These are phyloP conservation scores for Pichia pseudocactophila DNA, from an alignment of 805 yeast species.

Conservation along the genomic window DNA sequence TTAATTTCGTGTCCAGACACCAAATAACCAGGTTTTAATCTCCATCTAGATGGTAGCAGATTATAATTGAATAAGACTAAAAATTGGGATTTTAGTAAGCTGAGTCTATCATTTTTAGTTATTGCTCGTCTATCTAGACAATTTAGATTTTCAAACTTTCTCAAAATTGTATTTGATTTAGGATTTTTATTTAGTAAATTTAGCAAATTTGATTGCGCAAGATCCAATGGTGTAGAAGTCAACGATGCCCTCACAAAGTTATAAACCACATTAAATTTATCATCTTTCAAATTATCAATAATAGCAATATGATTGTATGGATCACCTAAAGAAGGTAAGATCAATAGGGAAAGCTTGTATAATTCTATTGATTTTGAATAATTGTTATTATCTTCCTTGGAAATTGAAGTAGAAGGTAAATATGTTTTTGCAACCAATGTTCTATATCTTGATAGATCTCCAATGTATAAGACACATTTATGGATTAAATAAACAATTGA, in stretches of 20 bases:
- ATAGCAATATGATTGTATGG: slow-evolving; percentile 55
- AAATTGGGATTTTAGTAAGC: slow-evolving; percentile 26
- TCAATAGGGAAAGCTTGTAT: slow-evolving; percentile 43
- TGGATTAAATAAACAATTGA: slow-evolving; percentile 36
- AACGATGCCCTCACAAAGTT: slow-evolving; percentile 49
- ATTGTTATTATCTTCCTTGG: slow-evolving; percentile 32
- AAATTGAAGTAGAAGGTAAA: slow-evolving; percentile 24
- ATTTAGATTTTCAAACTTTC: slow-evolving; percentile 22
- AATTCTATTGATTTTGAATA: slow-evolving; percentile 37
- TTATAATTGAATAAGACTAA: slow-evolving; percentile 28
- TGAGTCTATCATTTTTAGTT: slow-evolving; percentile 28
- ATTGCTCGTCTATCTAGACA: slow-evolving; percentile 19
- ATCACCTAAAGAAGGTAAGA: slow-evolving; percentile 63
- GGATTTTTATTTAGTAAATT: slow-evolving; percentile 29
- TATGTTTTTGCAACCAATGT: slow-evolving; percentile 39
- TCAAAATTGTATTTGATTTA: slow-evolving; percentile 22
- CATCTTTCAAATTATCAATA: slow-evolving; percentile 40
- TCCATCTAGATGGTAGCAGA: slow-evolving; percentile 35
- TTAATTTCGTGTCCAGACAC: slow-evolving; percentile 25
- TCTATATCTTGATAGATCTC: slow-evolving; percentile 51
- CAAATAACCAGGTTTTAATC: slow-evolving; percentile 20
- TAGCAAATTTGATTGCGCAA: slow-evolving; percentile 41
- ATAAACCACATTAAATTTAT: slow-evolving; percentile 38
- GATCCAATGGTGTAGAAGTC: slow-evolving; percentile 40
- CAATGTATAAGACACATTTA: slow-evolving; percentile 43